A percentile compares a stretch with the other conserved stretches of the same genome.
Evolutionary conservation across 83 land plant genomes (phyloP).

Genomic region (Diphasiastrum complanatum): DNA sequence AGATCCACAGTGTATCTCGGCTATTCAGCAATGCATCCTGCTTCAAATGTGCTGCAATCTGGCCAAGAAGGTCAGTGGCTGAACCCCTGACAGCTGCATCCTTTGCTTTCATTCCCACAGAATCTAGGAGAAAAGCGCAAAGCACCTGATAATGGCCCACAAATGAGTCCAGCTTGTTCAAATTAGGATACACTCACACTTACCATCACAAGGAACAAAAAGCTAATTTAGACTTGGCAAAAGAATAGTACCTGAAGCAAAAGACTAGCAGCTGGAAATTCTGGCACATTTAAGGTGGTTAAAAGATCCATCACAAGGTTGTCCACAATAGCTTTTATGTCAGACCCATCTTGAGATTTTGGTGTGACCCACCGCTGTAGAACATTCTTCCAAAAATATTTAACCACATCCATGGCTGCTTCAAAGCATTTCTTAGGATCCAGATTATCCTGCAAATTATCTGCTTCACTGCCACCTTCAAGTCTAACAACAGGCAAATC

Average conservation of each 20-base stretch:
- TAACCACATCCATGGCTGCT: constrained; percentile 59
- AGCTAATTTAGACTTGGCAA: too few species aligned
- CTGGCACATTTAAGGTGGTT: constrained; percentile 82
- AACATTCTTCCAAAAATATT: constrained; percentile 80
- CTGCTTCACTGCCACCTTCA: constrained; percentile 7
- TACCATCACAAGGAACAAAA: too few species aligned
- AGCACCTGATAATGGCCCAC: constrained; percentile 60
- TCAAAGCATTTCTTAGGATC: constrained; percentile 52
- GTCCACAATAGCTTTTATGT: constrained; percentile 68
- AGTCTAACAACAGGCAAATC: constrained; percentile 16
- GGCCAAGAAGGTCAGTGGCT: constrained; percentile 92
- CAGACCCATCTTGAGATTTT: constrained; percentile 78
- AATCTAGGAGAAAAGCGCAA: constrained; percentile 77
- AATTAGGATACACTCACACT: too few species aligned
- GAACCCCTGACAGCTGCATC: constrained; percentile 69
- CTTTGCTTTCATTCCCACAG: constrained; percentile 80
- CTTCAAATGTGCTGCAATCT: constrained; percentile 89
- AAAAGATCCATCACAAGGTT: constrained; percentile 78
- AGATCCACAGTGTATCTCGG: constrained; percentile 69
- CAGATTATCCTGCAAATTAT: constrained; percentile 19
- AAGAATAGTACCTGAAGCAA: constrained; percentile 62
- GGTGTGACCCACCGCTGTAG: constrained; percentile 72
- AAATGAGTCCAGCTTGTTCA: too few species aligned
- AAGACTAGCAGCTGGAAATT: constrained; percentile 89
- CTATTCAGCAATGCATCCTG: constrained; percentile 60